Base-by-base conservation (phyloP, 2,329 filamentous ascomycete genomes). In the Penicillium hordei region DNA sequence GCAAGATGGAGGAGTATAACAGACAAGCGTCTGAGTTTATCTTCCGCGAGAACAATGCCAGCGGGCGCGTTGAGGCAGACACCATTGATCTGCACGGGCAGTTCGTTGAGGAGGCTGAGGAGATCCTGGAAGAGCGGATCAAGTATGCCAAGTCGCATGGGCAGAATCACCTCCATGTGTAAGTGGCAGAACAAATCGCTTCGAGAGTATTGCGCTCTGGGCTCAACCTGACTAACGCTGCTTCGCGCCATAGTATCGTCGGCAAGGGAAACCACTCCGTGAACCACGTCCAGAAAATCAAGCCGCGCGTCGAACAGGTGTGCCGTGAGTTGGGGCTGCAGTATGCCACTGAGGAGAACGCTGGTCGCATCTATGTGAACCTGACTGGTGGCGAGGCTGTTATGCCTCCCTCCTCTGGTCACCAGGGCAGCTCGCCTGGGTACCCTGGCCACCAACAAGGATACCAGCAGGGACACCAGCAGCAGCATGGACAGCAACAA, bases 61-160 rank as follows among this genome's bases (percentile, higher is more conserved):
- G 81, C 3, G 90, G 86, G 19, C 86, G 89, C 60, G 89, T 96
- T 10, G 83, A 85, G 17, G 81, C 81, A 40, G 93, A 97, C 76
- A 91, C 89, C 9, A 93, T 99, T 67, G 94, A 99, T 77, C 82
- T 99, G 48, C 94, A 99, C 75, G 94, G 94, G 3, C 89, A 95
- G 71, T 97, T 89, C 69, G 93, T 96, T 58, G 91, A 96, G 73
- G 94, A 97, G 79, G 94, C 94, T 5, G 92, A 96, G 79, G 85
- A 91, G 63, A 94, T 97, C 57, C 80, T 97, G 23, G 90, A 93
- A 78, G 82, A 90, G 75, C 84, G 94, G 65, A 96, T 99, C 70
- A 85, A 86, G 65, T 87, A 90, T 65, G 92, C 92, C 58, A 85
- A 86, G 72, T 75, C 83, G 52, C 83, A 85, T 36, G 90, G 90